phyloP scores from a whole-genome alignment of 2,329 filamentous ascomycete species.

The Blumeriella jaapii region DNA sequence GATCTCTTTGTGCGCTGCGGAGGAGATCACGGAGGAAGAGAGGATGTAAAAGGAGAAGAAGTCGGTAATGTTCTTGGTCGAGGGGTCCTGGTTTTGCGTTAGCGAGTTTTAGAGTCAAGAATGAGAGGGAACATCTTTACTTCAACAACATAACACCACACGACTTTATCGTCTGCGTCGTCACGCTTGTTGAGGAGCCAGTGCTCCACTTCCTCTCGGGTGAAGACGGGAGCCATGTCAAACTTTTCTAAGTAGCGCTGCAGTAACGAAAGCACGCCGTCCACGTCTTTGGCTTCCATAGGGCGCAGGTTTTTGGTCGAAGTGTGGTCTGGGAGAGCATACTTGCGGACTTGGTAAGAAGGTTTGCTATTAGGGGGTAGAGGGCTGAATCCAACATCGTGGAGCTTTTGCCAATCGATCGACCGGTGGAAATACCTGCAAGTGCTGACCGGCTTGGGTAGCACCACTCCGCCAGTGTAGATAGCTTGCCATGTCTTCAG shows the following conservation, averaged over 20 bases:
- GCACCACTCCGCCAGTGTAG: constrained; percentile 83
- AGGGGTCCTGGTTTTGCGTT: constrained; percentile 34
- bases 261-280: constrained; percentile 62
- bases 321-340: constrained; percentile 66
- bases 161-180: constrained; percentile 62
- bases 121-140: constrained; percentile 30
- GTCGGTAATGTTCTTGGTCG: constrained; percentile 76
- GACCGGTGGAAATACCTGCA: constrained; percentile 93
- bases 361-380: constrained; percentile 76
- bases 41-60: constrained; percentile 96
- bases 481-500: constrained; percentile 87
- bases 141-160: constrained; percentile 91
- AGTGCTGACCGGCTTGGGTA: constrained; percentile 85
- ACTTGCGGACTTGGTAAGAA: constrained; percentile 74
- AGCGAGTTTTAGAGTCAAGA: constrained; percentile 1
- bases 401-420: constrained; percentile 91
- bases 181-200: constrained; percentile 69
- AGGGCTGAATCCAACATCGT: constrained; percentile 88
- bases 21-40: constrained; percentile 82
- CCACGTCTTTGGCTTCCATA: constrained; percentile 71
- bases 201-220: constrained; percentile 70
- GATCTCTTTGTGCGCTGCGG: constrained; percentile 65
- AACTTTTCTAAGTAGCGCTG: constrained; percentile 69
- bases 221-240: constrained; percentile 75
- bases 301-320: constrained; percentile 63